Evolutionary conservation across 1,284 basidiomycete genomes (phyloP).

Genomic region (Trichosporon asahii): DNA sequence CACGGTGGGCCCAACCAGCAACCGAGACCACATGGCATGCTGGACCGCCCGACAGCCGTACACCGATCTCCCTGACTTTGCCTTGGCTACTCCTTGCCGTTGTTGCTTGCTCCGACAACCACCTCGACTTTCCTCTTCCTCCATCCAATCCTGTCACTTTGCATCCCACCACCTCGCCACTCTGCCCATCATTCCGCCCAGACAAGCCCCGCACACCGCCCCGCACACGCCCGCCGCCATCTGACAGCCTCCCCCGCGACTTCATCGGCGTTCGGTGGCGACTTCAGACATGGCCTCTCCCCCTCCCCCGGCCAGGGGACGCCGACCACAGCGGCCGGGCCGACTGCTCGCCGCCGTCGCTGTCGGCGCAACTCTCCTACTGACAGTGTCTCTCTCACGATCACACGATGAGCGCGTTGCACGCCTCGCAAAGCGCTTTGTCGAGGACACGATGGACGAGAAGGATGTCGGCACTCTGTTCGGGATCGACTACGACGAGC

Average conservation of each 20-base stretch:
- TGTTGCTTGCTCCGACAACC: neutral
- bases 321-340: neutral
- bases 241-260: neutral
- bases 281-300: neutral
- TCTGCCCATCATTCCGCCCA: neutral
- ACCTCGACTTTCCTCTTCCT: neutral
- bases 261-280: neutral
- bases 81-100: neutral
- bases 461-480: slow-evolving; percentile 17
- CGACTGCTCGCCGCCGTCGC: neutral
- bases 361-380: neutral
- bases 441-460: neutral
- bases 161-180: neutral
- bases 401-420: neutral
- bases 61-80: neutral
- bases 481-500: slow-evolving; percentile 18
- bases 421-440: neutral
- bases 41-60: neutral
- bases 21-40: neutral
- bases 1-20: neutral
- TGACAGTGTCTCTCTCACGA: neutral
- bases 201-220: neutral
- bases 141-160: neutral
- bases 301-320: neutral
- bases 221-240: neutral